These are phyloP conservation scores for Chalaropsis ovoidea DNA, from an alignment of 2,329 filamentous ascomycete genomes.

Conservation along the genomic window DNA sequence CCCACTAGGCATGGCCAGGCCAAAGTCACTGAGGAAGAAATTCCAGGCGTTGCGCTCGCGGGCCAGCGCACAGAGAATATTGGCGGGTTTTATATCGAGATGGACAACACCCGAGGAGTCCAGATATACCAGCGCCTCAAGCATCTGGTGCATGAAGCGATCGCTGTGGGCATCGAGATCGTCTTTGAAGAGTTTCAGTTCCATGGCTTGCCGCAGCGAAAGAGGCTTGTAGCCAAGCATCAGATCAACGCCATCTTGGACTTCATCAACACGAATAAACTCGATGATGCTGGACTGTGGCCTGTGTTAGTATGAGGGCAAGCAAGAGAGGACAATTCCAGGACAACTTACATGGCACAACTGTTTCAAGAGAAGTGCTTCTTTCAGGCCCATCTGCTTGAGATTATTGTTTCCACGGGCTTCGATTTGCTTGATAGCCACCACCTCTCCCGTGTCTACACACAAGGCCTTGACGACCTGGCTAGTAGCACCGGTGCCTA, in stretches of 20 bases:
- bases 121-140: constrained; percentile 16
- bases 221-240: constrained; percentile 10
- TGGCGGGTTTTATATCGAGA: constrained; percentile 21
- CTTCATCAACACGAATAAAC: constrained; percentile 11
- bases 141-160: constrained; percentile 20
- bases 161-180: not conserved
- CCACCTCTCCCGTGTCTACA: constrained; percentile 10
- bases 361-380: constrained; percentile 2
- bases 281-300: constrained; percentile 13
- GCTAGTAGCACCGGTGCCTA: not conserved
- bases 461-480: constrained; percentile 4
- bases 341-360: constrained; percentile 14
- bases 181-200: not conserved
- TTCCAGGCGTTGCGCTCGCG: not conserved
- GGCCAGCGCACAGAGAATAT: constrained; percentile 18
- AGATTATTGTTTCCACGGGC: not conserved
- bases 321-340: not conserved
- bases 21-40: constrained; percentile 22
- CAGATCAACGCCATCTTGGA: not conserved
- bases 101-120: constrained; percentile 10
- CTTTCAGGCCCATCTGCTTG: not conserved
- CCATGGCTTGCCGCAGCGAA: not conserved
- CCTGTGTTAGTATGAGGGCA: not conserved
- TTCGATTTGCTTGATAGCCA: constrained; percentile 7
- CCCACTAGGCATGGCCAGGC: not conserved